Base-by-base conservation (phyloP, 768 basidiomycete genomes). In the Chlorophyllum brunneum region DNA sequence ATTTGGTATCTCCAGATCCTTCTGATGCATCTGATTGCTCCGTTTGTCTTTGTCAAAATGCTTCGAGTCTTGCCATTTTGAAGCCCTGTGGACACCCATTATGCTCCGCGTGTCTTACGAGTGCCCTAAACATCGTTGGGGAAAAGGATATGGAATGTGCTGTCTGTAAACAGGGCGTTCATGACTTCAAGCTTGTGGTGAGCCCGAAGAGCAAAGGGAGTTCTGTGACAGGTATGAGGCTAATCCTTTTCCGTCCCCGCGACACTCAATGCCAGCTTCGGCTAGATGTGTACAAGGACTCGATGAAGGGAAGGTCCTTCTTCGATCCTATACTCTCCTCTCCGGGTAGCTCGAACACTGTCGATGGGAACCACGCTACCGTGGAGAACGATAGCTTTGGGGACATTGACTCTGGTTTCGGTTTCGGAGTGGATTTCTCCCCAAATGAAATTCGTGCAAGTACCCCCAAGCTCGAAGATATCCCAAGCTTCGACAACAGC, bases 111-210 rank as follows among this genome's bases (percentile, higher is more conserved):
- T 93, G 91, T 62, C 74, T 93, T 50, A 93, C 91, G 1, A 90
- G 88, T 45, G 87, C 88, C 6, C 73, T 93, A 46, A 93, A 93
- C 58, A 92, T 92, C 46, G 91, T 92, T 15, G 90, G 90, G 5
- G 90, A 93, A 67, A 92, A 92, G 63, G 86, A 88, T 53, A 88
- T 92, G 80, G 80, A 84, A 54, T 93, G 91, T 56, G 85, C 87
- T 15, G 85, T 89, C 26, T 93, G 90, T 68, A 84, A 83, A 59
- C 67, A 65, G 34, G 77, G 80, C 29, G 88, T 92, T 18, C 74
- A 72, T 26, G 82, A 88, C 62, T 92, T 92, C 64, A 77, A 79
- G 39, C 67, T 89, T 54, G 66, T 71, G 44, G 63, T 60, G 51
- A 51, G 36, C 18, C 24, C 50, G 58, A 52, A 30, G 10, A 49